phyloP scores from a whole-genome alignment of 345 rosid species.

The Punica granatum region DNA sequence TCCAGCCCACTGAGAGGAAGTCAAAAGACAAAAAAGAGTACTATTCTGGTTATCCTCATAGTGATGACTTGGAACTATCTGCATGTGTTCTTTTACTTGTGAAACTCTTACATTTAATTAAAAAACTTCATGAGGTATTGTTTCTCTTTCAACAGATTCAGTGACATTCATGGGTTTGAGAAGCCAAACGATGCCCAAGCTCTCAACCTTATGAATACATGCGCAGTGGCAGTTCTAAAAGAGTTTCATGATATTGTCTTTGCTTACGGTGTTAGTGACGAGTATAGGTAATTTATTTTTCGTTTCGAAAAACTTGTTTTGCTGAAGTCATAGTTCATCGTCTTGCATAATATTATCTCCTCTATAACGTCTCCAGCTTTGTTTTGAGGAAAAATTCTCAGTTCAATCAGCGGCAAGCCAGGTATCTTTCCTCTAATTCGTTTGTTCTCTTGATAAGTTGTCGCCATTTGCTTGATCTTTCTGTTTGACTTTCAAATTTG shows the following conservation, averaged over 20 bases:
- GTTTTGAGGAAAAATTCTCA: slow-evolving; percentile 58
- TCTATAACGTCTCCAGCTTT: slow-evolving; percentile 37
- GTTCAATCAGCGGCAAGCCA: slow-evolving; percentile 54
- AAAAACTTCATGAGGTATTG: background rate
- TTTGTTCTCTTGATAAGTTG: slow-evolving; percentile 2
- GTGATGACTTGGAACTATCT: too few relatives aligned
- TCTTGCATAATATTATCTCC: background rate
- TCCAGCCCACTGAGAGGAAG: too few relatives aligned
- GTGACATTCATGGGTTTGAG: slow-evolving; percentile 72
- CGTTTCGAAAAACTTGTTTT: background rate
- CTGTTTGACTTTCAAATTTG: background rate
- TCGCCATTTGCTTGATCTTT: background rate
- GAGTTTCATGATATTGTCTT: slow-evolving; percentile 66
- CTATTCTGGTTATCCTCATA: too few relatives aligned
- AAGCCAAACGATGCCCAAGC: slow-evolving; percentile 90
- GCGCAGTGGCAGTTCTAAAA: slow-evolving; percentile 64
- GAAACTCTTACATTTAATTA: slow-evolving; percentile 1
- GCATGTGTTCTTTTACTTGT: background rate
- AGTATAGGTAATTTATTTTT: slow-evolving; percentile 56
- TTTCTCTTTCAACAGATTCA: slow-evolving; percentile 55
- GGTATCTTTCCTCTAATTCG: slow-evolving; percentile 26
- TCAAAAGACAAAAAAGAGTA: too few relatives aligned
- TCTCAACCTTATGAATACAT: slow-evolving; percentile 82
- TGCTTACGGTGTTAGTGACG: slow-evolving; percentile 86
- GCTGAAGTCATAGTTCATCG: background rate